Percentiles rank a stretch among this genome's conserved stretches.
Evolutionary conservation across 495 filamentous ascomycete species (phyloP).

Genomic region (Talaromyces thailandensis): DNA sequence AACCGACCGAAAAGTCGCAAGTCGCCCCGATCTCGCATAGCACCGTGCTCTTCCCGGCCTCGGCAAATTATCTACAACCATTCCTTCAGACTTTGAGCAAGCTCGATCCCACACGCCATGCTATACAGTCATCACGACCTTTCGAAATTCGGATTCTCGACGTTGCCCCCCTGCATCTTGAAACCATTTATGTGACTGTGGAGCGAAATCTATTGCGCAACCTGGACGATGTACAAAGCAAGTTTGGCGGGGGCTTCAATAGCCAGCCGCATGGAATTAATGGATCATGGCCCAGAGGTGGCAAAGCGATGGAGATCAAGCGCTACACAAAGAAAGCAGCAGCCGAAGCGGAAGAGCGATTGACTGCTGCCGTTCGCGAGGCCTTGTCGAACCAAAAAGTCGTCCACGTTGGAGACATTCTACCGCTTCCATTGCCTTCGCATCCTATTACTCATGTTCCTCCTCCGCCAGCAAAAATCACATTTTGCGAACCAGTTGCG

Average conservation of each 20-base stretch:
- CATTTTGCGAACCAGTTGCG: slow-evolving; percentile 63
- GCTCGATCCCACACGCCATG: slow-evolving; percentile 40
- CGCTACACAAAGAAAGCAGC: slow-evolving; percentile 26
- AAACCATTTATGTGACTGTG: slow-evolving; percentile 76
- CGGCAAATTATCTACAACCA: slow-evolving; percentile 66
- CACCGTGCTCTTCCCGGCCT: slow-evolving; percentile 76
- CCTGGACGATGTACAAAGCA: slow-evolving; percentile 51
- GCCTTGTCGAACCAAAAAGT: slow-evolving; percentile 62
- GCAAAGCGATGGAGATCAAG: slow-evolving; percentile 28
- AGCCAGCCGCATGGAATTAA: slow-evolving; percentile 22
- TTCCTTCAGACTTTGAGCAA: slow-evolving; percentile 60
- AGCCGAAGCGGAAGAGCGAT: slow-evolving; percentile 47
- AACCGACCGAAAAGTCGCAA: slow-evolving; percentile 66
- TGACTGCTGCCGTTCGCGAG: slow-evolving; percentile 70
- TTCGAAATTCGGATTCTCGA: slow-evolving; percentile 79
- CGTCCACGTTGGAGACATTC: slow-evolving; percentile 73
- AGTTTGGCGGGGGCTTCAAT: slow-evolving; percentile 54
- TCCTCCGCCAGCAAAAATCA: slow-evolving; percentile 61
- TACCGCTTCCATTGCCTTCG: slow-evolving; percentile 74
- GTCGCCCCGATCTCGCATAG: slow-evolving; percentile 62
- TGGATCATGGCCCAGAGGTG: slow-evolving; percentile 28
- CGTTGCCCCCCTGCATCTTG: slow-evolving; percentile 67
- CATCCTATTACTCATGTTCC: slow-evolving; percentile 84
- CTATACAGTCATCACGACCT: slow-evolving; percentile 44
- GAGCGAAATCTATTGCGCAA: slow-evolving; percentile 64